These are phyloP conservation scores for Trichosporon sp. DNA, from an alignment of 1,284 basidiomycete genomes.

Conservation along the genomic window DNA sequence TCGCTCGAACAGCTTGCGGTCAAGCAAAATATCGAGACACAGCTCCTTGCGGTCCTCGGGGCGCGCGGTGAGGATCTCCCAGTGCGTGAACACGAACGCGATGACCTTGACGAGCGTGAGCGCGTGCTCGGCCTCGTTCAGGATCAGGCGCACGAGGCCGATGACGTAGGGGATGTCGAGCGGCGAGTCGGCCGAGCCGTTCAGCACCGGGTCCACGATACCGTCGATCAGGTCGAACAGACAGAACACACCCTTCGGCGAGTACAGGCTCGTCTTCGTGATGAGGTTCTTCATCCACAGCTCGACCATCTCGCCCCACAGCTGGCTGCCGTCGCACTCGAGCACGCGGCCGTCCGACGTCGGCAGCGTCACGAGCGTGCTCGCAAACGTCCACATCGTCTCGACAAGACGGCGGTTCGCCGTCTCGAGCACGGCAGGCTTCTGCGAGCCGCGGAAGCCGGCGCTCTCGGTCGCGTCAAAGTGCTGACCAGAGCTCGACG, in stretches of 20 bases:
- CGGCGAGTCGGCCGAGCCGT: conserved; percentile 29
- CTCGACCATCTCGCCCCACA: conserved; percentile 52
- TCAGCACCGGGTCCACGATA: conserved; percentile 42
- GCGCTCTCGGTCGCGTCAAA: conserved; percentile 54
- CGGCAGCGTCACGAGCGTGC: conserved; percentile 38
- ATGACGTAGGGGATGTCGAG: conserved; percentile 52
- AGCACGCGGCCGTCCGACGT: conserved; percentile 27
- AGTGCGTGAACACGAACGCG: conserved; percentile 54
- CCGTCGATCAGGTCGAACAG: conserved; percentile 51
- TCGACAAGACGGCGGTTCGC: conserved; percentile 53
- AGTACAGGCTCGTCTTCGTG: conserved; percentile 53
- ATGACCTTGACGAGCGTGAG: conserved; percentile 53
- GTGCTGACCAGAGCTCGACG: conserved; percentile 43
- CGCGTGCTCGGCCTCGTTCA: conserved; percentile 54
- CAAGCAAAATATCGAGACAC: conserved; percentile 51
- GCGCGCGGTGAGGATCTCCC: conserved; percentile 52
- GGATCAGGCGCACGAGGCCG: conserved; percentile 49
- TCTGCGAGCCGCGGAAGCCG: conserved; percentile 51
- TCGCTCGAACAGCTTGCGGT: conserved; percentile 51
- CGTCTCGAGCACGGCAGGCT: conserved; percentile 54
- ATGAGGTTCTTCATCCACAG: conserved; percentile 52
- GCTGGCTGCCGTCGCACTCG: conserved; percentile 45
- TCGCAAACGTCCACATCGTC: conserved; percentile 51
- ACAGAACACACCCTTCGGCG: conserved; percentile 53
- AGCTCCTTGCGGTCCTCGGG: conserved; percentile 50